These are phyloP conservation scores for Prosopis cineraria DNA, from an alignment of 306 rosid genomes.

Conservation along the genomic window DNA sequence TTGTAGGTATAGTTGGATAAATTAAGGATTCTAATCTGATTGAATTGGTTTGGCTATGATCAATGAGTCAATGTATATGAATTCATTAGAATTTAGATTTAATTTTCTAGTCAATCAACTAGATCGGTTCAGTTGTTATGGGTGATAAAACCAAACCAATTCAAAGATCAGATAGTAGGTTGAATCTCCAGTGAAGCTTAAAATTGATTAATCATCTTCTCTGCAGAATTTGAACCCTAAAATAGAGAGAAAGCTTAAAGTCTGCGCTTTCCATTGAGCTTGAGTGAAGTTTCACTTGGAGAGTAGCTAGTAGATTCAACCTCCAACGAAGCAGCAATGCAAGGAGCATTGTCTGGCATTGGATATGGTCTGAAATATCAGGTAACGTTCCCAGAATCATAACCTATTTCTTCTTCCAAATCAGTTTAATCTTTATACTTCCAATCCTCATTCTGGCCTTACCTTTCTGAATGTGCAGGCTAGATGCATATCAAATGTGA, in stretches of 20 bases:
- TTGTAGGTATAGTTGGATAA: not conserved
- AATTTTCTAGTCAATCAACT: not conserved
- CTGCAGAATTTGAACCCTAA: not conserved
- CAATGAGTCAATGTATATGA: not conserved
- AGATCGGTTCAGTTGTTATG: not conserved
- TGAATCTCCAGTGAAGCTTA: not conserved
- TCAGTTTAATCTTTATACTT: not conserved
- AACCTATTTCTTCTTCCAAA: not conserved
- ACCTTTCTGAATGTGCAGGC: conserved; percentile 50
- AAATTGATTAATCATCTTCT: not conserved
- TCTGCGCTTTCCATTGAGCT: not conserved
- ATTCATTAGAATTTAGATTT: not conserved
- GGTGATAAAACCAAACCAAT: not conserved
- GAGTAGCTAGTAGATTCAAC: conserved; percentile 27
- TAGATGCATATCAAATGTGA: conserved; percentile 92
- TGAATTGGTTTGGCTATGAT: not conserved
- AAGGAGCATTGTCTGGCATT: conserved; percentile 91
- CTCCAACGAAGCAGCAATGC: conserved; percentile 61
- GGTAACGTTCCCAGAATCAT: conserved; percentile 45
- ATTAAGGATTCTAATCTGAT: not conserved
- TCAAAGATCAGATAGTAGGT: not conserved
- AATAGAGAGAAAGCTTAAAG: not conserved
- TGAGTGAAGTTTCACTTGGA: not conserved
- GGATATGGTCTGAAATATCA: conserved; percentile 92
- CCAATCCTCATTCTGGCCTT: conserved; percentile 19